These are phyloP conservation scores for Exophiala bonariae DNA, from an alignment of 2,329 filamentous ascomycete species.

Conservation along the genomic window DNA sequence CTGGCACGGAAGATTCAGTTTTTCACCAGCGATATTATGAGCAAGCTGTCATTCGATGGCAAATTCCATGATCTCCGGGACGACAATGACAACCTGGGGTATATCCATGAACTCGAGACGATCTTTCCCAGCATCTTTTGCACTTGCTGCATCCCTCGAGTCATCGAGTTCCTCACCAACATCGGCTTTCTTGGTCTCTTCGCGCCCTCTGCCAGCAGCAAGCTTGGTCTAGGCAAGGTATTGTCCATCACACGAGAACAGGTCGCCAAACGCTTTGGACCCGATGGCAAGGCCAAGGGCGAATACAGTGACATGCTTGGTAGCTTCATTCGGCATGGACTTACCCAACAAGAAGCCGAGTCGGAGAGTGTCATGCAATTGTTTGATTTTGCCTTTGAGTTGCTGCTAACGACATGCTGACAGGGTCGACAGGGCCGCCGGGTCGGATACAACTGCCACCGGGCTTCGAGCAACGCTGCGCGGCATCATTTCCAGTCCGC, in stretches of 20 bases:
- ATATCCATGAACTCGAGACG: conserved; percentile 20
- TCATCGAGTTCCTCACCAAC: conserved; percentile 12
- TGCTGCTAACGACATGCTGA: not conserved
- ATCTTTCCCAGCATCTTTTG: conserved; percentile 19
- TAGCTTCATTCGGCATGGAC: conserved; percentile 21
- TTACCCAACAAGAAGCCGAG: conserved; percentile 16
- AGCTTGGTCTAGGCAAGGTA: conserved; percentile 17
- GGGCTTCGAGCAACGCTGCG: conserved; percentile 19
- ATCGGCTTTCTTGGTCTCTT: conserved; percentile 15
- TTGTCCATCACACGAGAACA: conserved; percentile 13
- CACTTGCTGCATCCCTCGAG: conserved; percentile 11
- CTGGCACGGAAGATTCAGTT: conserved; percentile 20
- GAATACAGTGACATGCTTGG: conserved; percentile 20
- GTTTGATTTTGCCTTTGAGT: not conserved
- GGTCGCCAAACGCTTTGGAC: conserved; percentile 15
- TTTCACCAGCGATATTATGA: conserved; percentile 21
- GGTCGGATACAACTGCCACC: conserved; percentile 22
- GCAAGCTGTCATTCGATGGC: conserved; percentile 13
- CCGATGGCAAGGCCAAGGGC: conserved; percentile 8
- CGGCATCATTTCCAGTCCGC: conserved; percentile 17
- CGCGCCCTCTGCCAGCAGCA: conserved; percentile 10
- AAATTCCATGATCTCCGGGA: conserved; percentile 17
- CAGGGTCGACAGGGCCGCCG: conserved; percentile 12
- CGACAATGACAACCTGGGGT: conserved; percentile 19
- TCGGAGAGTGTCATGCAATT: conserved; percentile 18